These are phyloP conservation scores for Nephelium lappaceum DNA, from an alignment of 345 rosid genomes.

Conservation along the genomic window DNA sequence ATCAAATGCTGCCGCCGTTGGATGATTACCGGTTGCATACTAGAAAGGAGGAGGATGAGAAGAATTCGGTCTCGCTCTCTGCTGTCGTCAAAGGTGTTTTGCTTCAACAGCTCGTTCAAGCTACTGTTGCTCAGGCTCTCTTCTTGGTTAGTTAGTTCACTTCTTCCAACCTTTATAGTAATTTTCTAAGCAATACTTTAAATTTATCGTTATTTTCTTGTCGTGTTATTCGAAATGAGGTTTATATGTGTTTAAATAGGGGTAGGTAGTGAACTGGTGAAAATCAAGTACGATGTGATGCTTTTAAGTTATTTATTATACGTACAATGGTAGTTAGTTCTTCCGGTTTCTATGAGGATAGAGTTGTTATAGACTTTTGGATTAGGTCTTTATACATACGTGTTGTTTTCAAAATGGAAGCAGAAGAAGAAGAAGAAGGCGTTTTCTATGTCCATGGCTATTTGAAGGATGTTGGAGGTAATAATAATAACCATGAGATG, in stretches of 20 bases:
- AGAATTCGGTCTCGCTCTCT: constrained; percentile 54
- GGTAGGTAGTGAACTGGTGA: not conserved
- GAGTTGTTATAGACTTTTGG: not conserved
- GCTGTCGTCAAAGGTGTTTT: constrained; percentile 62
- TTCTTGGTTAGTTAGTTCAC: constrained; percentile 47
- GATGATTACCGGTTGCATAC: constrained; percentile 62
- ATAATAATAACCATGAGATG: no score
- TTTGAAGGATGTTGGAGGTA: no score
- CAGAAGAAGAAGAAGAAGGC: not conserved
- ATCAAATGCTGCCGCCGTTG: constrained; percentile 62
- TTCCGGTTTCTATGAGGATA: not conserved
- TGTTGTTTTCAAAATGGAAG: not conserved
- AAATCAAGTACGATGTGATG: not conserved
- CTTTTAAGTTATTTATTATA: not conserved
- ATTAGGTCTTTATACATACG: not conserved
- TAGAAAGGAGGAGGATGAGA: constrained; percentile 62
- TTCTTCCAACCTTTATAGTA: not conserved
- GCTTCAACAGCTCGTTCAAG: constrained; percentile 74
- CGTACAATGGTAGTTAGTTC: not conserved
- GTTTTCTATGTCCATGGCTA: no score
- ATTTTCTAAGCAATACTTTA: not conserved
- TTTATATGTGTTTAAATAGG: not conserved
- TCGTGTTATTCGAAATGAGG: not conserved
- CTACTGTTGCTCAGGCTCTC: constrained; percentile 60
- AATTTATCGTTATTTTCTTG: not conserved